phyloP scores from a whole-genome alignment of 2,329 filamentous ascomycete species.

The Aspergillus sp. region DNA sequence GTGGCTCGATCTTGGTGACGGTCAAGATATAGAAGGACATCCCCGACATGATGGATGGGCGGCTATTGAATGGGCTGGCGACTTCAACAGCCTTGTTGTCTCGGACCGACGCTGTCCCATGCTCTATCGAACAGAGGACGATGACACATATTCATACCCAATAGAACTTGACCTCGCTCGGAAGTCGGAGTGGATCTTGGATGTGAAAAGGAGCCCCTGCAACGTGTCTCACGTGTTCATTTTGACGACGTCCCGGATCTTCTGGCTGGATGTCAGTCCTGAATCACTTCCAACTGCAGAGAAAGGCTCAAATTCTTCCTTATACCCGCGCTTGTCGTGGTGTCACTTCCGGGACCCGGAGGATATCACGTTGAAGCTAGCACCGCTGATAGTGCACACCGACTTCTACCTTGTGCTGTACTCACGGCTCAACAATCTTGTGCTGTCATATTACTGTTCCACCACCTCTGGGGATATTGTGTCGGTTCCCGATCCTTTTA shows the following conservation, averaged over 20 bases:
- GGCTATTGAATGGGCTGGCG: constrained; percentile 39
- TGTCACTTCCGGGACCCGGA: constrained; percentile 55
- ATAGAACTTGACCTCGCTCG: constrained; percentile 38
- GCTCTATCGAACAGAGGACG: constrained; percentile 33
- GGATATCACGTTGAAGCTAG: constrained; percentile 51
- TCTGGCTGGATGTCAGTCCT: constrained; percentile 43
- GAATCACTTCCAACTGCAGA: constrained; percentile 21
- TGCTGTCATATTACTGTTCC: constrained; percentile 32
- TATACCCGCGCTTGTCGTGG: constrained; percentile 47
- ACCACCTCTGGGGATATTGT: constrained; percentile 18
- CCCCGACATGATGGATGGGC: constrained; percentile 45
- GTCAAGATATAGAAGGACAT: constrained; percentile 11
- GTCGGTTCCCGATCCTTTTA: constrained; percentile 33
- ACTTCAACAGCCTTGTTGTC: constrained; percentile 47
- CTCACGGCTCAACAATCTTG: constrained; percentile 37
- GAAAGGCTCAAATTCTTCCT: constrained; percentile 24
- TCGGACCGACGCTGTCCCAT: constrained; percentile 49
- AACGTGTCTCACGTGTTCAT: constrained; percentile 49
- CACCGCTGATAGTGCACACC: constrained; percentile 29
- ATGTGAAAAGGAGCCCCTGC: constrained; percentile 46
- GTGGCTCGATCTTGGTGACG: constrained; percentile 15
- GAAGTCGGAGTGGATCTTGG: constrained; percentile 54
- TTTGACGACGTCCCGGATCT: constrained; percentile 53
- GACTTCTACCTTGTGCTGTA: constrained; percentile 40
- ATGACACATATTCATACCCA: constrained; percentile 22